Conservation (phyloP, 441 rosid genomes). For the Mallotus japonicus region DNA sequence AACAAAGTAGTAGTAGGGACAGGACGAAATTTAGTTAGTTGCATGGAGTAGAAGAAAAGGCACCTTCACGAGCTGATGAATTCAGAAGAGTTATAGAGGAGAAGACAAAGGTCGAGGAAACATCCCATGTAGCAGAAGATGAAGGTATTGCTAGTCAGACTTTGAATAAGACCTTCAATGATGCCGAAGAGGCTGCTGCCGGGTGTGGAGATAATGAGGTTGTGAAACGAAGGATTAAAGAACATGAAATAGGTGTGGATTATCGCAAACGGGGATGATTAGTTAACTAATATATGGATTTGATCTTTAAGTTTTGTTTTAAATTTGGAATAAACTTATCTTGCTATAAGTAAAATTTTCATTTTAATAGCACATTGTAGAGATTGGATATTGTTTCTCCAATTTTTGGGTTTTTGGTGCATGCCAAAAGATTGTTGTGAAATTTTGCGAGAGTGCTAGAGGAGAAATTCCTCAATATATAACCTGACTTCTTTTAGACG, state of each 20-base stretch:
- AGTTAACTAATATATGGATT: not conserved
- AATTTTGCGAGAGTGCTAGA: too few species aligned
- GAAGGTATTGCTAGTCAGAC: slow-evolving; percentile 24
- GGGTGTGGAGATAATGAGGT: slow-evolving; percentile 4
- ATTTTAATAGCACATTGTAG: too few species aligned
- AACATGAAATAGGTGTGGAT: slow-evolving; percentile 18
- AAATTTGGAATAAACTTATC: too few species aligned
- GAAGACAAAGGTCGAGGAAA: slow-evolving; percentile 14
- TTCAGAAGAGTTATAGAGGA: slow-evolving; percentile 33
- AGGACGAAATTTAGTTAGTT: too few species aligned
- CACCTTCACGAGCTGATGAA: slow-evolving; percentile 30
- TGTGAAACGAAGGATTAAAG: slow-evolving; percentile 4
- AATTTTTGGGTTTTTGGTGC: too few species aligned
- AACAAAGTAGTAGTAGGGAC: too few species aligned
- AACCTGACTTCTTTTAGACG: too few species aligned
- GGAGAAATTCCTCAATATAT: too few species aligned
- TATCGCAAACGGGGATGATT: slow-evolving; percentile 7
- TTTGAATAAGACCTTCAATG: slow-evolving; percentile 3
- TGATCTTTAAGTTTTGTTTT: not conserved
- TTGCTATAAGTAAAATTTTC: too few species aligned
- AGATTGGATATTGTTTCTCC: too few species aligned
- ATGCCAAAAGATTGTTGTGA: too few species aligned
- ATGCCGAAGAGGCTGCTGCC: slow-evolving; percentile 6
- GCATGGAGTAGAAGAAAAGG: slow-evolving; percentile 14
- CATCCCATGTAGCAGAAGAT: not conserved